phyloP scores from a whole-genome alignment of 345 rosid species.

The Citrus sinensis region DNA sequence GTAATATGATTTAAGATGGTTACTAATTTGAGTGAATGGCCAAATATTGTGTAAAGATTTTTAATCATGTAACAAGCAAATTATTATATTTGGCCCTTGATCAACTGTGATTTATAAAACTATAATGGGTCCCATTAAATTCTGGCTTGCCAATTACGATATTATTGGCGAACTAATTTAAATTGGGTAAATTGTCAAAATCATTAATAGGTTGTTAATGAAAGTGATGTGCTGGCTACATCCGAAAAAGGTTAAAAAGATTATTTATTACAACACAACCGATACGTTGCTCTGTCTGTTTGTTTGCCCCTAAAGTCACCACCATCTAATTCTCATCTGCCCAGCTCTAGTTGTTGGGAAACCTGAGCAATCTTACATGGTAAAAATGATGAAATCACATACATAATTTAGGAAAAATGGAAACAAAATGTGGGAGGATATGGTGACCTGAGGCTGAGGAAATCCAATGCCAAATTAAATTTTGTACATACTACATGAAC shows the following conservation, averaged over 20 bases:
- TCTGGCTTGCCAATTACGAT: neutral
- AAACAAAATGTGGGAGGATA: neutral
- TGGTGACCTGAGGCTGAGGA: neutral
- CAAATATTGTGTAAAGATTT: no score
- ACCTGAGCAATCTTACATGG: neutral
- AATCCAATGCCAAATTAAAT: no score
- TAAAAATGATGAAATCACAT: neutral
- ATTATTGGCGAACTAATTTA: neutral
- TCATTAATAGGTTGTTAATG: neutral
- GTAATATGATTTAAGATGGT: neutral
- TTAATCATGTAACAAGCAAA: no score
- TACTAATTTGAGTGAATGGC: neutral
- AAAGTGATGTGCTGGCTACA: constrained; percentile 3
- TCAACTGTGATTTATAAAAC: neutral
- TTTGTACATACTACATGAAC: no score
- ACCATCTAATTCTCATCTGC: no score
- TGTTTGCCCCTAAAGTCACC: no score
- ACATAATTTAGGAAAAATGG: neutral
- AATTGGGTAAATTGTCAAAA: neutral
- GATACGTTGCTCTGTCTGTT: neutral
- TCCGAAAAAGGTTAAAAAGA: neutral
- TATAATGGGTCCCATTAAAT: neutral
- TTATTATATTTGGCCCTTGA: no score
- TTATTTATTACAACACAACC: neutral
- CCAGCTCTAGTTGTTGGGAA: neutral